Base-by-base conservation (phyloP, 768 basidiomycete species). In the Tremella mesenterica region DNA sequence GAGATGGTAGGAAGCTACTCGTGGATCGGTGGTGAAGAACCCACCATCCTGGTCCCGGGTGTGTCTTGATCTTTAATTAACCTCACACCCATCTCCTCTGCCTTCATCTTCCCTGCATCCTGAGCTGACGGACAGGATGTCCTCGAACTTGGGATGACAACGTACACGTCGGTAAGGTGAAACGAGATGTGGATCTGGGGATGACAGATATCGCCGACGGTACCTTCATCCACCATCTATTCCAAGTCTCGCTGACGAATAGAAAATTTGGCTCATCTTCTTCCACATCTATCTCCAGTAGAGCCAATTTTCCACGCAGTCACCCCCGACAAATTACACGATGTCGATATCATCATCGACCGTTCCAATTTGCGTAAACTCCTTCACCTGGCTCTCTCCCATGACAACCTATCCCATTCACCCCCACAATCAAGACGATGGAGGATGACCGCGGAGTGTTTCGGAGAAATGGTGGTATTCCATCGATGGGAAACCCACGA, bases 31-130 rank as follows among this genome's bases (percentile, higher is more conserved):
- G 47, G 25, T n/a, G 6, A 3, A 16, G 14, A 31, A 48, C 47
- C 47, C 10, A 48, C 47, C 3, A 48, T 48, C 23, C 14, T 29
- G n/a, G 29, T 48, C 29, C 47, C 47, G 21, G 47, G 47, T 48
- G 3, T 20, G 47, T 18, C 33, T 18, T 7, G 12, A 16, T 9
- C 18, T 20, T 10, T 12, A 5, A 25, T 7, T 26, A 31, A 16
- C 10, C 12, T 12, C 13, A 28, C 27, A 23, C 21, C 18, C 18
- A 18, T 12, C 34, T 12, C 12, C 12, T 12, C 34, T 12, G 18
- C 34, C 12, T 36, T 12, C 12, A 12, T 18, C 34, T 12, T 12
- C 34, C 18, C 12, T 36, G 18, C 34, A 20, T 20, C 41, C 18
- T 43, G 8, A 43, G 10, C 25, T 48, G 47, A 27, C 3, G 5